Conservation (phyloP, 306 rosid species). For the Alnus glutinosa region DNA sequence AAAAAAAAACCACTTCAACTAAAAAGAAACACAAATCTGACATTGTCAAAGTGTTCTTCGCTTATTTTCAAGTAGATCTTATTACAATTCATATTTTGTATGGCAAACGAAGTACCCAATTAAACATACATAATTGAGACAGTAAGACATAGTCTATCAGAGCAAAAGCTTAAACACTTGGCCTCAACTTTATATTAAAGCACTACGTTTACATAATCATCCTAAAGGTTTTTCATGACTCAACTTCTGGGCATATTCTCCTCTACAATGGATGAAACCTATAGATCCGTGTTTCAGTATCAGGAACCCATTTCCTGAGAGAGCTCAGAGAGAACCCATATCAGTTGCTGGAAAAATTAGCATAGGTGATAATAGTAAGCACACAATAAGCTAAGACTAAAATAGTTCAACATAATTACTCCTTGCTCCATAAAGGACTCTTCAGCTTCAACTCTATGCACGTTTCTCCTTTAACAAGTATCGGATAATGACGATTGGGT, state of each 20-base stretch:
- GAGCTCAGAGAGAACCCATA: not conserved
- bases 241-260: not conserved
- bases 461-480: not conserved
- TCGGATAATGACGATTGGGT: not conserved
- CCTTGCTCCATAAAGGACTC: not conserved
- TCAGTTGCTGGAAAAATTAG: not conserved
- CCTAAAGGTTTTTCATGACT: not conserved
- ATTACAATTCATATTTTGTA: not conserved
- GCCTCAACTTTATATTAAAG: not conserved
- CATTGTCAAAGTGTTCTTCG: not conserved
- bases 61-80: not conserved
- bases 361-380: not conserved
- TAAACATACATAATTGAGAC: not conserved
- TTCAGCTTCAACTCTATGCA: not conserved
- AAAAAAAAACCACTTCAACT: not conserved
- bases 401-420: not conserved
- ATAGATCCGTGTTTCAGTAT: not conserved
- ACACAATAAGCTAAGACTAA: not conserved
- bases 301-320: not conserved
- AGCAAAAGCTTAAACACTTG: not conserved
- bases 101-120: not conserved
- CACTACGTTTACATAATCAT: not conserved
- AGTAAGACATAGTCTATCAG: not conserved
- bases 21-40: not conserved
- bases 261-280: not conserved